phyloP scores from a whole-genome alignment of 192 early-diverging fungal species.

The Backusella liffmaniae region DNA sequence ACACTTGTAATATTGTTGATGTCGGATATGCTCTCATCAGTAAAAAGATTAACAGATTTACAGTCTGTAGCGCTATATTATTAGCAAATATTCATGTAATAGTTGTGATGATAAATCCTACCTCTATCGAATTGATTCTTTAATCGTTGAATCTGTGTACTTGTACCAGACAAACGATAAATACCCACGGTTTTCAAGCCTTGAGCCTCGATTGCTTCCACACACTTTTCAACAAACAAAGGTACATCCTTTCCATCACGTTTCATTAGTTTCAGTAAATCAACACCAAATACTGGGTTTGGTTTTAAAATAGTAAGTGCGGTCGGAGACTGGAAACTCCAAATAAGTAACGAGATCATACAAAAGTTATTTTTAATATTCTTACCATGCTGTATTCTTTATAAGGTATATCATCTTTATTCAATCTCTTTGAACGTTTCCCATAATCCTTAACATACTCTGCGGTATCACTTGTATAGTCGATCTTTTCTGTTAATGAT shows the following conservation, averaged over 20 bases:
- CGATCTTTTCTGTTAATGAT: conserved; percentile 57
- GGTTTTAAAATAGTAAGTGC: conserved; percentile 65
- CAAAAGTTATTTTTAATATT: conserved; percentile 13
- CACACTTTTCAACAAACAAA: conserved; percentile 74
- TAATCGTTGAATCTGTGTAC: conserved; percentile 71
- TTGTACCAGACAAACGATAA: conserved; percentile 87
- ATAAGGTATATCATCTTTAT: conserved; percentile 43
- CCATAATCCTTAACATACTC: conserved; percentile 42
- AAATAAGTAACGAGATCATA: neutral
- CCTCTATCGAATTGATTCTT: conserved; percentile 72
- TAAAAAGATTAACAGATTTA: conserved; percentile 61
- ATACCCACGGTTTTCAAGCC: conserved; percentile 76
- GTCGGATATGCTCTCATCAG: conserved; percentile 61
- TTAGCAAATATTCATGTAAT: neutral
- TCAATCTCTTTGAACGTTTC: conserved; percentile 16
- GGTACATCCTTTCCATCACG: conserved; percentile 77
- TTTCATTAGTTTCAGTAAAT: conserved; percentile 64
- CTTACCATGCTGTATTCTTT: conserved; percentile 44
- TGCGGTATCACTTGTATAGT: conserved; percentile 55
- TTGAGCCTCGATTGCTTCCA: conserved; percentile 78
- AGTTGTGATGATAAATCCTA: conserved; percentile 18
- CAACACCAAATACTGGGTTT: conserved; percentile 81
- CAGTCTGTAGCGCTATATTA: conserved; percentile 43
- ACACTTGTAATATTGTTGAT: conserved; percentile 84
- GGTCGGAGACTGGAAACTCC: conserved; percentile 42